A percentile compares a stretch with the other conserved stretches of the same genome.
Conservation (phyloP, 306 rosid species). For the Quercus agrifolia region DNA sequence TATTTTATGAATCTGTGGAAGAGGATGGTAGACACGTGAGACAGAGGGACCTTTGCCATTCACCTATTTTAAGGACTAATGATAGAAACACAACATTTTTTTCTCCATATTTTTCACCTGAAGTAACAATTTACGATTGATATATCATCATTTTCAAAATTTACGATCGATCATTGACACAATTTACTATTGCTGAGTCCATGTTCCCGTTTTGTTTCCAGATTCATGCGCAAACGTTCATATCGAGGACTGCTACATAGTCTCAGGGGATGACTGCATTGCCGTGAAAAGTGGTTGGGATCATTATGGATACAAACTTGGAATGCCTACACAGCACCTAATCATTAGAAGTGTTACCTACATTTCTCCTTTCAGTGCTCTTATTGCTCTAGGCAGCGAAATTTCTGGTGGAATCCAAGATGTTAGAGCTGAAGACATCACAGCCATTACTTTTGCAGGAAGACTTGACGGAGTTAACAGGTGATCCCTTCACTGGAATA, state of each 20-base stretch:
- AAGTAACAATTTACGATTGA: no score
- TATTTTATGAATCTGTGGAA: neutral
- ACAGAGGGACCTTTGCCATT: no score
- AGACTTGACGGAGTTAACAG: slow-evolving; percentile 45
- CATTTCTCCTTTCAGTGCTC: slow-evolving; percentile 61
- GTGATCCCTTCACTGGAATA: slow-evolving; percentile 50
- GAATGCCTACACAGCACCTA: slow-evolving; percentile 51
- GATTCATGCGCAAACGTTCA: slow-evolving; percentile 57
- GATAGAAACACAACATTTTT: no score
- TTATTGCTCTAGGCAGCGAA: slow-evolving; percentile 76
- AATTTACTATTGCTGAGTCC: neutral
- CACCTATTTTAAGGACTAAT: no score
- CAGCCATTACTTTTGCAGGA: slow-evolving; percentile 43
- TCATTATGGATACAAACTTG: slow-evolving; percentile 51
- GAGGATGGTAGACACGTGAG: no score
- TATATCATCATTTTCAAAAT: no score
- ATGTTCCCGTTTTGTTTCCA: neutral
- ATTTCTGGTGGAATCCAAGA: slow-evolving; percentile 81
- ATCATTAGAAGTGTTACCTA: slow-evolving; percentile 51
- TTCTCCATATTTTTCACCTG: no score
- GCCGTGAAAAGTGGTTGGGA: slow-evolving; percentile 82
- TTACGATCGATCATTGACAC: neutral
- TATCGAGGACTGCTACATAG: slow-evolving; percentile 65
- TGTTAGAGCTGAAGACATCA: slow-evolving; percentile 59
- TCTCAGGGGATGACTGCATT: slow-evolving; percentile 71